A percentile compares a stretch with the other conserved stretches of the same genome.
Evolutionary conservation across 192 early-diverging fungal genomes (phyloP).

Genomic region (Coemansia guatemalensis): DNA sequence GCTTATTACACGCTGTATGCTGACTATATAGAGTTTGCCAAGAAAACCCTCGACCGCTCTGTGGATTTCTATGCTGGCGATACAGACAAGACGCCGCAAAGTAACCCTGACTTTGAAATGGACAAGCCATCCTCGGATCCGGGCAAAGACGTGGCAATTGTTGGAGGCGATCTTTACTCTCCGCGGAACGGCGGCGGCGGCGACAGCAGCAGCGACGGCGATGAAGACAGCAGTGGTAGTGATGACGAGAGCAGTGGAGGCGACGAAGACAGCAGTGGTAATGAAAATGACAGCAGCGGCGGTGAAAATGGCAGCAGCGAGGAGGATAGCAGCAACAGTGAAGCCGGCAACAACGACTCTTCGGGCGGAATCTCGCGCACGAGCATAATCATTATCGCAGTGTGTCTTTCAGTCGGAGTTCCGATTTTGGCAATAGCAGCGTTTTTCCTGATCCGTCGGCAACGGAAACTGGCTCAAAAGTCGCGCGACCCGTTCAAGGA

Average conservation of each 20-base stretch:
- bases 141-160: not conserved
- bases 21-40: constrained; percentile 24
- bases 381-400: constrained; percentile 8
- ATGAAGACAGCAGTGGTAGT: not conserved
- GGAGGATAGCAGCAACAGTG: not conserved
- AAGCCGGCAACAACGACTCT: not conserved
- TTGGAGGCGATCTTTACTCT: not conserved
- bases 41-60: constrained; percentile 1
- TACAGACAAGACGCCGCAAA: constrained; percentile 8
- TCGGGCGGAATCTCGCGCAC: constrained; percentile 1
- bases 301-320: no score
- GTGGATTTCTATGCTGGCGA: not conserved
- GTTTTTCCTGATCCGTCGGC: constrained; percentile 21
- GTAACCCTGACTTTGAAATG: constrained; percentile 5
- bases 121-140: not conserved
- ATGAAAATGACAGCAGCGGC: no score
- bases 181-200: not conserved
- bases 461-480: constrained; percentile 2
- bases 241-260: no score
- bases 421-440: constrained; percentile 1
- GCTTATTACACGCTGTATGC: constrained; percentile 17
- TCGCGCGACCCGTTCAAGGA: constrained; percentile 26
- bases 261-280: not conserved
- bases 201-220: no score
- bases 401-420: constrained; percentile 9